Evolutionary conservation across 169 alveolate species (phyloP), one percentile per base, ranked within the genome.

Genomic region (Eimeria tenella): DNA sequence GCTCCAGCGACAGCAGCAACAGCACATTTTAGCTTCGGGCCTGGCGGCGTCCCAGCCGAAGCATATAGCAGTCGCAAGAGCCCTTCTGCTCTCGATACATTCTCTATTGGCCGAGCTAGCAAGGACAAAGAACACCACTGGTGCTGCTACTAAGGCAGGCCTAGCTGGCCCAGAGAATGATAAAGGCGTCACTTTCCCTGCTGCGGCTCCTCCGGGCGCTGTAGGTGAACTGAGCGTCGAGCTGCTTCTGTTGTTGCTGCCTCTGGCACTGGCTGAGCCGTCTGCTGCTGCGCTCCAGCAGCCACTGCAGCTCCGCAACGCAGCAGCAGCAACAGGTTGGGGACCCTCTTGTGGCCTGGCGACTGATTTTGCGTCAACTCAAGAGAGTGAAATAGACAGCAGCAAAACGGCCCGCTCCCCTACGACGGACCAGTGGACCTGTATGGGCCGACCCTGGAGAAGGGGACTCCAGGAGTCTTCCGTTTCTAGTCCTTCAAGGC

Each of bases 1-100:
- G 86, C 89, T 53, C 58, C 90, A 82, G 75, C 90, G 56, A 23
- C 89, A 81, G 75, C 90, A 82, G 75, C 90, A 82, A 23, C 90
- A 82, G 90, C 90, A 82, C 56, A 3, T 82, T 13, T 56, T 82
- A 11, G 90, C 60, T 25, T 11, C 50, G 74, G 58, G 90, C 19
- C 5, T 82, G 58, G 90, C 90, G 8, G 75, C 90, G 4, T 52
- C 90, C 4, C 90, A 82, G 75, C 90, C 90, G 31, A 82, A 82
- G 23, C 90, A 82, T n/a, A 56, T 82, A 15, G 58, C 90, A 58
- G 74, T 82, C 53, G 56, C 56, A 4, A 55, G 75, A 23, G 21
- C 90, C 23, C 58, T 82, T 13, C 90, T 82, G 19, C 75, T 58
- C 58, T 82, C 90, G 7, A 82, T 82, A 9, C 53, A 82, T 23